Conservation (phyloP, 306 rosid species). For the Trichosanthes cucumerina region DNA sequence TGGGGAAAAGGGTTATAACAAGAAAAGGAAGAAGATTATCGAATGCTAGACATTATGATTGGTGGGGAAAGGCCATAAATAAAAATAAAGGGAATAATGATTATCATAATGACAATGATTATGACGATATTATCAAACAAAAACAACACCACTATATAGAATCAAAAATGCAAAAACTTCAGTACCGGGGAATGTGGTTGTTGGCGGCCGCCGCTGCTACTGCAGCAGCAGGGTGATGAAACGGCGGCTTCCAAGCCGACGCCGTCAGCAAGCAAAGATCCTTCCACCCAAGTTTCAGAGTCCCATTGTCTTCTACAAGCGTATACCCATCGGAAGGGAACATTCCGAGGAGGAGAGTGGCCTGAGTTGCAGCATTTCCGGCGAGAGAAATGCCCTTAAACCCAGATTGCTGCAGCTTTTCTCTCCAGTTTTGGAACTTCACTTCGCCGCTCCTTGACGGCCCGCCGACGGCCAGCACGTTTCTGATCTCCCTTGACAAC, state of each 20-base stretch:
- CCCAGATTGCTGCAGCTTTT: constrained; percentile 77
- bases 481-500: constrained; percentile 76
- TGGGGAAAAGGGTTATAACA: background rate
- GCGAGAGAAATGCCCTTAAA: constrained; percentile 77
- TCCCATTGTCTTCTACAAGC: constrained; percentile 85
- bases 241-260: constrained; percentile 94
- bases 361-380: constrained; percentile 96
- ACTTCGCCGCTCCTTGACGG: constrained; percentile 79
- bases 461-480: constrained; percentile 84
- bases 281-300: constrained; percentile 96
- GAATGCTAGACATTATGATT: background rate
- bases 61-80: background rate
- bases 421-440: constrained; percentile 92
- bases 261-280: constrained; percentile 97
- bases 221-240: background rate
- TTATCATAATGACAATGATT: background rate
- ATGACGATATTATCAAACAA: background rate
- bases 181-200: constrained; percentile 7
- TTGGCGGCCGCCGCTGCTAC: background rate
- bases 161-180: background rate
- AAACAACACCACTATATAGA: background rate
- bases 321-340: constrained; percentile 96
- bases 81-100: background rate
- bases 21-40: background rate
- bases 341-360: constrained; percentile 81